Evolutionary conservation across 345 rosid species (phyloP).

Genomic region (Ricinus communis): DNA sequence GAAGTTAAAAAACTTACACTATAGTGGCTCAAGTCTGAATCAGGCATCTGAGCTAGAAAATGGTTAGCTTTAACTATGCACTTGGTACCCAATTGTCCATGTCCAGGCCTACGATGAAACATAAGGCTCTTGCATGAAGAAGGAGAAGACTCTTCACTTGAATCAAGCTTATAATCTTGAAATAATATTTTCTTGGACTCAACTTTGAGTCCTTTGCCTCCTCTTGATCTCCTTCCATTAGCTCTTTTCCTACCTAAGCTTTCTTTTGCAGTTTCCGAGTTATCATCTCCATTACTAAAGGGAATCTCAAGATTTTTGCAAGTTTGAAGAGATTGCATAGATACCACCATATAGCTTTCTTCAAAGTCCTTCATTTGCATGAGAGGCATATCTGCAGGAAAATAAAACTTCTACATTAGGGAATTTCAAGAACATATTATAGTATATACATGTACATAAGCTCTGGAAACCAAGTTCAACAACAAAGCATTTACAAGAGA

Average conservation of each 20-base stretch:
- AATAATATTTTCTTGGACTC: constrained; percentile 8
- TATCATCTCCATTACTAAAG: too few species aligned
- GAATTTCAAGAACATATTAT: too few species aligned
- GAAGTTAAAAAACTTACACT: constrained; percentile 25
- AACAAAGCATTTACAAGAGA: constrained; percentile 3
- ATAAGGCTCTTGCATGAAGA: constrained; percentile 32
- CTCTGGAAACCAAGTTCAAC: too few species aligned
- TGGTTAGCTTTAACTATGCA: constrained; percentile 48
- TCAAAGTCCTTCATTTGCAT: constrained; percentile 28
- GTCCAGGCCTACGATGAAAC: constrained; percentile 35
- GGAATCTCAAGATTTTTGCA: too few species aligned
- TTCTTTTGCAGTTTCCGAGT: constrained; percentile 16
- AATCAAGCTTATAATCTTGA: constrained; percentile 14
- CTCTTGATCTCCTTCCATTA: constrained; percentile 26
- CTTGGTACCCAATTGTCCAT: constrained; percentile 33
- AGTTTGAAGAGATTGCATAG: neutral
- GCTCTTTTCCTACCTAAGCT: neutral
- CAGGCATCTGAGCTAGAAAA: constrained; percentile 39
- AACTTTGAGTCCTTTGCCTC: constrained; percentile 14
- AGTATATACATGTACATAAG: too few species aligned
- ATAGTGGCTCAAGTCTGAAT: constrained; percentile 38
- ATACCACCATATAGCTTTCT: constrained; percentile 17
- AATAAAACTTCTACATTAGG: neutral
- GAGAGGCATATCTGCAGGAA: constrained; percentile 27
- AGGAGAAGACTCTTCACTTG: neutral